These are phyloP conservation scores for Tephrocybe sp. DNA, from an alignment of 768 basidiomycete species.

Conservation along the genomic window DNA sequence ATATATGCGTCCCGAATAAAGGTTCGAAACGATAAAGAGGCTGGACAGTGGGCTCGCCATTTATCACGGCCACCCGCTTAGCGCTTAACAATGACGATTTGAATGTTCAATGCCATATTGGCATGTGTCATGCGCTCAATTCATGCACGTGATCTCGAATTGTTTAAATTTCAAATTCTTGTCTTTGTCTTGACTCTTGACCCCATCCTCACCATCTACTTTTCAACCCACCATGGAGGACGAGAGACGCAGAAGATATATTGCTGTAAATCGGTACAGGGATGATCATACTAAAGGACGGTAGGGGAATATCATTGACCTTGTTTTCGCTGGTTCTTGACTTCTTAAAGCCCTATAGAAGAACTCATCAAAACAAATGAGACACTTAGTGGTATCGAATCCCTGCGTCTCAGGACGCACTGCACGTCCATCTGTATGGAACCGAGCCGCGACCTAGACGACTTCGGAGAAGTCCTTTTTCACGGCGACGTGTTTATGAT, in stretches of 20 bases:
- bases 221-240: too few relatives aligned
- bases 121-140: not conserved
- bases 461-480: constrained; percentile 25
- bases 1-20: too few relatives aligned
- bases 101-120: not conserved
- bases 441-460: constrained; percentile 35
- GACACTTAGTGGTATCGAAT: constrained; percentile 33
- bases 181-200: not conserved
- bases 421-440: constrained; percentile 33
- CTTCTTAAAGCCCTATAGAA: constrained; percentile 21
- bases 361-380: constrained; percentile 29
- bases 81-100: too few relatives aligned
- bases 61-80: too few relatives aligned
- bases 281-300: constrained; percentile 24
- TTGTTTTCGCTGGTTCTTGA: not conserved
- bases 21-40: too few relatives aligned
- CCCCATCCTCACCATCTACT: too few relatives aligned
- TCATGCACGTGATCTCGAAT: not conserved
- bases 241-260: too few relatives aligned
- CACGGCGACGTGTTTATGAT: constrained; percentile 21
- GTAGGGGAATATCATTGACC: constrained; percentile 6
- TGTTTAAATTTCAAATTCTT: not conserved
- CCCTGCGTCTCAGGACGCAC: constrained; percentile 34
- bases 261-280: not conserved
- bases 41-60: too few relatives aligned